Base-by-base conservation (phyloP, 805 yeast genomes). In the Barnettozyma siamensis region DNA sequence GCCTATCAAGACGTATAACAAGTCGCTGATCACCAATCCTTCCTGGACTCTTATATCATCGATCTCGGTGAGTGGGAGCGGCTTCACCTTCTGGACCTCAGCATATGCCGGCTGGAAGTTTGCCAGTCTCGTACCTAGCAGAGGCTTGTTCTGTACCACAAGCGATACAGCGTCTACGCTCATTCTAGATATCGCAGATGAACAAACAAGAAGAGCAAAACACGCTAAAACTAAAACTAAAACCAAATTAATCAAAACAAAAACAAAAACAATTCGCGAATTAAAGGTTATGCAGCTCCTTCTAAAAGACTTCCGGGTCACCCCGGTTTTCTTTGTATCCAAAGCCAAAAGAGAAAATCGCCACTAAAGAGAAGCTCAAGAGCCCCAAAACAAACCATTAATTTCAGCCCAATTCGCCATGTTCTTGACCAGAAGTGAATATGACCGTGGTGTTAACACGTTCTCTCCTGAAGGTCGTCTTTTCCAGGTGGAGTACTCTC, bases 351-450 rank as follows among this genome's bases (percentile, higher is more conserved):
- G 24, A 26, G 24, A 30, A 31, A 31, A 31, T 37, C 26, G 28
- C 35, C 43, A 36, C 28, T 33, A 33, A 23, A n/a, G 6, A 26
- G n/a, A 26, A 26, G 29, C 29, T 26, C 29, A 11, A 34, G n/a
- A 24, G 16, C 10, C 16, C 19, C 17, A 18, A 26, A 17, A 3
- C 17, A 17, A 34, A 26, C 9, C 21, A 26, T 13, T 10, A 21
- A 33, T 5, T 28, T 16, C 18, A 19, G 3, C n/a, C 18, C 15
- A 41, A 93, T 93, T 99, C 93, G 18, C 28, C 40, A 93, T 93
- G 99, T 93, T 93, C 67, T 76, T 93, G 53, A 93, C 99, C n/a
- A 84, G 99, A 81, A 85, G 95, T 68, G 99, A 93, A 72, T 93
- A 93, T 65, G 99, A 93, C 63, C 84, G 99, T 65, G 99, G 99